Conservation (phyloP, 2,329 filamentous ascomycete genomes). For the Claviceps sp. region DNA sequence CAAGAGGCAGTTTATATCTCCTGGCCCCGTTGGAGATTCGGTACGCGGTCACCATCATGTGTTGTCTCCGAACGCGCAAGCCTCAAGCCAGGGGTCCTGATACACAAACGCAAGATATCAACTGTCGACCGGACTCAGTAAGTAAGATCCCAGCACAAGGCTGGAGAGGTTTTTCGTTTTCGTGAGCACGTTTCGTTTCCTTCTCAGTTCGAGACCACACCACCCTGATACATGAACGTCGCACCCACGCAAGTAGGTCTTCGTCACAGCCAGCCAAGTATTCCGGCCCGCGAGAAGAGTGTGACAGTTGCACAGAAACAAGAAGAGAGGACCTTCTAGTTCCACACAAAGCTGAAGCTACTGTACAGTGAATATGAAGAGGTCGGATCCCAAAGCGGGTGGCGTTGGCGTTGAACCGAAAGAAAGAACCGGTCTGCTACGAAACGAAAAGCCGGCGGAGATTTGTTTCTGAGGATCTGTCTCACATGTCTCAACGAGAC, state of each 20-base stretch:
- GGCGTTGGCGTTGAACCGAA: not conserved
- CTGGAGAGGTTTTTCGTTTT: not conserved
- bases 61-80: not conserved
- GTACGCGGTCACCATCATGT: constrained; percentile 4
- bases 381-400: not conserved
- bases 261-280: constrained; percentile 1
- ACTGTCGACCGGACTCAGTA: not conserved
- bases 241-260: not conserved
- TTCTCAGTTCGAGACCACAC: not conserved
- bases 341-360: not conserved
- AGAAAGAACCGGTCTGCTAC: not conserved
- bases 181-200: too few species aligned
- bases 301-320: constrained; percentile 1
- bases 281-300: constrained; percentile 1
- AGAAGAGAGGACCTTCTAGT: constrained; percentile 1
- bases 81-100: not conserved
- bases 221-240: constrained; percentile 1
- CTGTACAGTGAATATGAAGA: not conserved
- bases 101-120: not conserved
- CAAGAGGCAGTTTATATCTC: constrained; percentile 1
- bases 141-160: not conserved
- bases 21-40: not conserved
- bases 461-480: not conserved
- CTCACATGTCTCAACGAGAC: not conserved
- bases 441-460: not conserved